These are phyloP conservation scores for Hortaea werneckii DNA, from an alignment of 2,329 filamentous ascomycete genomes.

Conservation along the genomic window DNA sequence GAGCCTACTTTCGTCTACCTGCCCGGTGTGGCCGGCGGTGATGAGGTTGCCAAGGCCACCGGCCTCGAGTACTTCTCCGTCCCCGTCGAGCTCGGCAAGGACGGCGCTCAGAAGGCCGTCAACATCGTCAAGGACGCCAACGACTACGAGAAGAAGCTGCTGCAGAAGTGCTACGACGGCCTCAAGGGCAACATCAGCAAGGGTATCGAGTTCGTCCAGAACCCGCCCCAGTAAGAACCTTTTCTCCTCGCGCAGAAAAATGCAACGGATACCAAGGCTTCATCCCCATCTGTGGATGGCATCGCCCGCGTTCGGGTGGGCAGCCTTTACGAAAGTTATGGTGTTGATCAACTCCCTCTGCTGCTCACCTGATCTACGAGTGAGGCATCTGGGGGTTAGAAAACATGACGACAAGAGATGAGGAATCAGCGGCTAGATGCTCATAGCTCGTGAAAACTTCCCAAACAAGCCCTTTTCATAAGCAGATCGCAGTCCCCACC, in stretches of 20 bases:
- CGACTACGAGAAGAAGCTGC: slow-evolving; percentile 79
- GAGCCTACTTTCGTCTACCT: slow-evolving; percentile 97
- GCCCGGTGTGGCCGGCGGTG: slow-evolving; percentile 76
- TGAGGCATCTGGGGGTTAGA: too few species aligned
- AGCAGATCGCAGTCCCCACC: too few species aligned
- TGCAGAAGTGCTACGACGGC: slow-evolving; percentile 63
- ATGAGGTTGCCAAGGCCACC: slow-evolving; percentile 72
- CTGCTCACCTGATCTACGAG: too few species aligned
- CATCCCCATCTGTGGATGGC: too few species aligned
- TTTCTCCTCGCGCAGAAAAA: too few species aligned
- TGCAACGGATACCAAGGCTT: too few species aligned
- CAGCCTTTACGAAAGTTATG: background rate
- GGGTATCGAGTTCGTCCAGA: slow-evolving; percentile 81
- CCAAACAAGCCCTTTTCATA: too few species aligned
- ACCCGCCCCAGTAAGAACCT: slow-evolving; percentile 61
- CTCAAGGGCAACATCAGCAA: slow-evolving; percentile 90
- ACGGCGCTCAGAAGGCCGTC: slow-evolving; percentile 74
- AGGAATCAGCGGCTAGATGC: background rate
- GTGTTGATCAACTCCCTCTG: background rate
- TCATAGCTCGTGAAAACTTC: background rate
- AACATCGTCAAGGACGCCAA: slow-evolving; percentile 70
- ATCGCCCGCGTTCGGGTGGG: background rate
- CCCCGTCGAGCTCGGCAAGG: slow-evolving; percentile 76
- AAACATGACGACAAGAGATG: background rate
- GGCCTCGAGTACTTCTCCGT: slow-evolving; percentile 92